phyloP scores from a whole-genome alignment of 176 grass and related monocot species.

The Oryza meridionalis region DNA sequence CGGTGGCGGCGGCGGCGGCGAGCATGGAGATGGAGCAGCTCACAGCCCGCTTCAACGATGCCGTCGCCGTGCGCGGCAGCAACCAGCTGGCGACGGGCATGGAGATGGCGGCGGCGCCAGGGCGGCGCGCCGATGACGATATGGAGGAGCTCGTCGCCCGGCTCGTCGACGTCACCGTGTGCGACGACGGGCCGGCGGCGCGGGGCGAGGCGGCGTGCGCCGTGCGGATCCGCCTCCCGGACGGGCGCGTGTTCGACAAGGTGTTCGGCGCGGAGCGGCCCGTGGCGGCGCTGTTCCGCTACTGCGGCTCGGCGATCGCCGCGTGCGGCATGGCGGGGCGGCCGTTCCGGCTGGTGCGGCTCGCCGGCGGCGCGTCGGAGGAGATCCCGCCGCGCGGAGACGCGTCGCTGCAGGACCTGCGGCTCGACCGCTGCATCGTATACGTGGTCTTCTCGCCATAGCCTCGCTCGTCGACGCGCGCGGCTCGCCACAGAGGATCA shows the following conservation, averaged over 20 bases:
- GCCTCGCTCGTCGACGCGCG: no score
- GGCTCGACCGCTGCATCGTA: neutral
- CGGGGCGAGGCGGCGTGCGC: conserved; percentile 9
- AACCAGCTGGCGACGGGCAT: neutral
- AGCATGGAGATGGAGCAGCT: conserved; percentile 20
- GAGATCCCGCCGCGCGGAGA: neutral
- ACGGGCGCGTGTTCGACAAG: neutral
- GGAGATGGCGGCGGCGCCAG: neutral
- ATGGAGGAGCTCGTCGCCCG: no score
- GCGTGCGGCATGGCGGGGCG: neutral
- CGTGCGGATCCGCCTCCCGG: conserved; percentile 17
- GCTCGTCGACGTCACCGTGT: neutral
- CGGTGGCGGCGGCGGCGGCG: neutral
- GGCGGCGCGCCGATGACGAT: no score
- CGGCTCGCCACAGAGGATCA: no score
- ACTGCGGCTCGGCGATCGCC: conserved; percentile 9
- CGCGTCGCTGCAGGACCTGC: neutral
- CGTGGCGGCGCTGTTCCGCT: neutral
- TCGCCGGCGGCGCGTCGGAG: conserved; percentile 17
- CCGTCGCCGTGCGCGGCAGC: neutral
- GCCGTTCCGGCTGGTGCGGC: neutral
- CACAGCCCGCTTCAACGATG: neutral
- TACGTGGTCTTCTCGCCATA: neutral
- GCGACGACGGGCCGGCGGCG: neutral
- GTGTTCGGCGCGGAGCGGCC: neutral